Base-by-base conservation (phyloP, 1,284 basidiomycete genomes). In the Cryptococcus floricola region DNA sequence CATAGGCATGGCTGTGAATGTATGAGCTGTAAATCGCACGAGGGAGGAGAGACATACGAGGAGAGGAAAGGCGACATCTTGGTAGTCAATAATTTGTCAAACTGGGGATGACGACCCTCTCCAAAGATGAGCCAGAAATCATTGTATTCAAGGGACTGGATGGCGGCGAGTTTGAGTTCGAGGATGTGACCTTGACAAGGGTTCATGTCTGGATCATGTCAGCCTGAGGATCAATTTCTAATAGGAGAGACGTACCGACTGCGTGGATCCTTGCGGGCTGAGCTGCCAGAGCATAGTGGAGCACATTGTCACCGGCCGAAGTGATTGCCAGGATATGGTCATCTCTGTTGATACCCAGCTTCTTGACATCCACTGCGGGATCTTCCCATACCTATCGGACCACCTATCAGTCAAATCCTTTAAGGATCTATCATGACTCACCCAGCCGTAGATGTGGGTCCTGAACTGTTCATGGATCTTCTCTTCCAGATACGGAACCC, bases 251-350 rank as follows among this genome's bases (percentile, higher is more conserved):
- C 83, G 86, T 84, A 70, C 88, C 87, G 46, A 89, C 87, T 48
- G 86, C 87, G 62, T 89, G 87, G 42, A 89, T 85, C 77, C 80
- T 75, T 53, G 80, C 78, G 8, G 87, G 86, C 50, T 81, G 75
- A 5, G 84, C 85, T 1, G 81, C 81, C 48, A 88, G 84, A 5
- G 87, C 87, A 65, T 91, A 91, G 74, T 91, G 89, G 42, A 91
- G 78, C 2, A 87, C 87, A 67, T 91, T 91, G 74, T 89, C 88
- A 0, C 88, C 89, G 0, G 87, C 89, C 52, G 84, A 86, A 2
- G 88, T 89, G 66, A 90, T 89, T 23, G 86, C 84, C 3, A 91
- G 80, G 62, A 91, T 82, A 13, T 85, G 82, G 74, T 90, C 88
- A 8, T 85, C 80, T 39, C 78, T 75, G 34, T 81, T 81, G 56